Evolutionary conservation across 768 basidiomycete species (phyloP).

Genomic region (Rhodotorula graminis): DNA sequence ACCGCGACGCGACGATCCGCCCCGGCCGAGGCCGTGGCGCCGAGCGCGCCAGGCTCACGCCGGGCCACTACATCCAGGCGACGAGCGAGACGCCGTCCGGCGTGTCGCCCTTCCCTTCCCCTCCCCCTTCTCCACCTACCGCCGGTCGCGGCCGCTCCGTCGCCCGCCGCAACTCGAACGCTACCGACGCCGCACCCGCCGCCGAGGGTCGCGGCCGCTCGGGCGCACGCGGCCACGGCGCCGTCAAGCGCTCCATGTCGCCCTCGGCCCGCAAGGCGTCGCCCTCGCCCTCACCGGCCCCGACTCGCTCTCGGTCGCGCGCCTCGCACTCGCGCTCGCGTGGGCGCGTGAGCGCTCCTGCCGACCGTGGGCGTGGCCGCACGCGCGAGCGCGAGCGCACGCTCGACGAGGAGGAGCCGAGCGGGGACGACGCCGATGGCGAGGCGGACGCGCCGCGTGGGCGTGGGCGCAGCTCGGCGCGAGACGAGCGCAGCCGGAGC

Average conservation of each 20-base stretch:
- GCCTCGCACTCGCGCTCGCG: constrained; percentile 11
- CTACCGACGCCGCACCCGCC: neutral
- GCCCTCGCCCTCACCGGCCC: neutral
- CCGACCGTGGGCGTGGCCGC: constrained; percentile 1
- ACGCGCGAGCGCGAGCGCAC: constrained; percentile 25
- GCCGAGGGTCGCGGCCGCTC: constrained; percentile 15
- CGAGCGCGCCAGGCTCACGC: constrained; percentile 1
- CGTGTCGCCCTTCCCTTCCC: constrained; percentile 25
- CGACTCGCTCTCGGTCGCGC: neutral
- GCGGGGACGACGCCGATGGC: constrained; percentile 4
- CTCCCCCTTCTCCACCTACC: constrained; percentile 28
- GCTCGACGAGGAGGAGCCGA: neutral
- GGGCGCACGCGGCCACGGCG: constrained; percentile 9
- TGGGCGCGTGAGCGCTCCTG: neutral
- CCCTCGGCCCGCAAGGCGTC: constrained; percentile 4
- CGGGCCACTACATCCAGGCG: constrained; percentile 30
- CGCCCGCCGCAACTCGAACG: constrained; percentile 6
- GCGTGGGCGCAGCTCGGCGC: neutral
- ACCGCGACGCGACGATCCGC: constrained; percentile 29
- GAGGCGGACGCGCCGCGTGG: constrained; percentile 11
- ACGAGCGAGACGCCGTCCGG: constrained; percentile 20
- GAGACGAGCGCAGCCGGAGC: constrained; percentile 1
- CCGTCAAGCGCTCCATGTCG: constrained; percentile 11
- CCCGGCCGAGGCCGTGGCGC: neutral
- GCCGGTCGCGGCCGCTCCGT: constrained; percentile 27